Conservation (phyloP, 305 asterid genomes). For the Stenogyne calaminthoides region DNA sequence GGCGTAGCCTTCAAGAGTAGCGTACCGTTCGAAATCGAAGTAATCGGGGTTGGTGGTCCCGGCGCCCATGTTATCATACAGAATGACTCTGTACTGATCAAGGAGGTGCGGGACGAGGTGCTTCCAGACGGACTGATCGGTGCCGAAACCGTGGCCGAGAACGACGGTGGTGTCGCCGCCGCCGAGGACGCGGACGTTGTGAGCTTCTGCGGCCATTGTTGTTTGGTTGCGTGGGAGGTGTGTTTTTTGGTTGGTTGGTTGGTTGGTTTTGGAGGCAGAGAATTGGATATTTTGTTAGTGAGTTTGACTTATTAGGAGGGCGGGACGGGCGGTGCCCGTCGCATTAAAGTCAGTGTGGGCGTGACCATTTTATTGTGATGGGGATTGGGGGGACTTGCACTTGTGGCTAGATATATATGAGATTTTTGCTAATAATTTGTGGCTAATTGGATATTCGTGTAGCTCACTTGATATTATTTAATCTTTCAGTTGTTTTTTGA, state of each 20-base stretch:
- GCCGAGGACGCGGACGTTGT: conserved; percentile 68
- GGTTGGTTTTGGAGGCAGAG: neutral
- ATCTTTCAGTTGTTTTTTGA: too few species aligned
- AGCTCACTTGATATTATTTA: too few species aligned
- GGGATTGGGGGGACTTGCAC: too few species aligned
- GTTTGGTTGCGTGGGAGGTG: too few species aligned
- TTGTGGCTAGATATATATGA: too few species aligned
- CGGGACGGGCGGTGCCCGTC: too few species aligned
- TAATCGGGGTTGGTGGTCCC: conserved; percentile 78
- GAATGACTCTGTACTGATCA: conserved; percentile 49
- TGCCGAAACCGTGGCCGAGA: conserved; percentile 82
- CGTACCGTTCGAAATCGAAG: conserved; percentile 74
- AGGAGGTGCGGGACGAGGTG: conserved; percentile 68
- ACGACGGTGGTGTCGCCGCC: conserved; percentile 56
- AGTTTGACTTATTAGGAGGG: too few species aligned
- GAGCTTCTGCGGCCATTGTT: conserved; percentile 59
- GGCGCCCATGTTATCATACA: conserved; percentile 83
- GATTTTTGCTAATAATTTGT: too few species aligned
- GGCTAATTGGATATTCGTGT: too few species aligned
- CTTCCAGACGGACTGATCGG: conserved; percentile 85
- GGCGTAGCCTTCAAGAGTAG: conserved; percentile 72
- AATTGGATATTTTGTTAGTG: too few species aligned
- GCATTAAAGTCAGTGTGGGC: too few species aligned
- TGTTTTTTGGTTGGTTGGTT: conserved; percentile 32
- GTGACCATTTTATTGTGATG: too few species aligned